Percentiles rank a stretch among this genome's conserved stretches.
Evolutionary conservation across 2,329 filamentous ascomycete genomes (phyloP).

Genomic region (Hymenotorrendiella dingleyae): DNA sequence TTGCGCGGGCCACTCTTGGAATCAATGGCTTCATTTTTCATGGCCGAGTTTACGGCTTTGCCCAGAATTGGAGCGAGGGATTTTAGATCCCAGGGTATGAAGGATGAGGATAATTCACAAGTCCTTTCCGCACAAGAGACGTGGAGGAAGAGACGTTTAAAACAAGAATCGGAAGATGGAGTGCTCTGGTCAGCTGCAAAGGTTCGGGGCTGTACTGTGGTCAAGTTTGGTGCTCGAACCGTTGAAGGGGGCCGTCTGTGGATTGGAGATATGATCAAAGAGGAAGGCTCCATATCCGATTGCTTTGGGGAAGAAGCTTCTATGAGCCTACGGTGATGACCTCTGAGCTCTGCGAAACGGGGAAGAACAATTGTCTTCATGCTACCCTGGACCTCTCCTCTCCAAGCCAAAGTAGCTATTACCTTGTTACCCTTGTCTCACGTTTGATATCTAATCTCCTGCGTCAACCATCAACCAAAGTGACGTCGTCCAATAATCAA

Average conservation of each 20-base stretch:
- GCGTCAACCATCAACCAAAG: too few species aligned
- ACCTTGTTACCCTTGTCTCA: too few species aligned
- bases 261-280: slow-evolving; percentile 68
- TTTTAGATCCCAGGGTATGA: slow-evolving; percentile 55
- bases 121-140: slow-evolving; percentile 38
- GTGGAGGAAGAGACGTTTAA: slow-evolving; percentile 51
- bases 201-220: slow-evolving; percentile 76
- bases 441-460: too few species aligned
- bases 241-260: slow-evolving; percentile 78
- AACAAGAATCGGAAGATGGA: slow-evolving; percentile 51
- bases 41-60: slow-evolving; percentile 69
- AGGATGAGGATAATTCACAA: slow-evolving; percentile 35
- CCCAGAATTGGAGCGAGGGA: slow-evolving; percentile 79
- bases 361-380: too few species aligned
- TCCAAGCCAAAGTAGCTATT: too few species aligned
- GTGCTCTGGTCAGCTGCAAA: slow-evolving; percentile 78
- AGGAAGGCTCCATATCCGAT: slow-evolving; percentile 64
- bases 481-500: too few species aligned
- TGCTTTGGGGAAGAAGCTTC: slow-evolving; percentile 77
- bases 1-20: slow-evolving; percentile 68
- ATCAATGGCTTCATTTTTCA: slow-evolving; percentile 64
- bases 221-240: slow-evolving; percentile 81
- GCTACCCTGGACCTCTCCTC: too few species aligned
- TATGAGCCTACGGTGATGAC: slow-evolving; percentile 58
- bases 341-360: too few species aligned